phyloP scores from a whole-genome alignment of 257 asterid genomes.

The Schizonepeta tenuifolia region DNA sequence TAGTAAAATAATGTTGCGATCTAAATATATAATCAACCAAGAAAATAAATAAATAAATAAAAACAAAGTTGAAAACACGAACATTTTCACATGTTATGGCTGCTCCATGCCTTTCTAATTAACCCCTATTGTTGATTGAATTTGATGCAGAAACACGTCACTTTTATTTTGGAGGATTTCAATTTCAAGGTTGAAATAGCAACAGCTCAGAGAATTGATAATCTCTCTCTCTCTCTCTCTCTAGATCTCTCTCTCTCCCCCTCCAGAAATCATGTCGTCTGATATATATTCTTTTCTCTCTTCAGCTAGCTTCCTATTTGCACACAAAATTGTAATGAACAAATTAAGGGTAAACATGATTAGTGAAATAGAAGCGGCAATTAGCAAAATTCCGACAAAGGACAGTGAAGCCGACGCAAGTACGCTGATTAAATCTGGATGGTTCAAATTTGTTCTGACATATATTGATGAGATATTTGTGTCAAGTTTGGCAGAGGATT shows the following conservation, averaged over 20 bases:
- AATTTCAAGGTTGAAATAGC: not conserved
- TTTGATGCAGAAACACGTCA: constrained; percentile 7
- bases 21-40: not conserved
- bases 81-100: constrained; percentile 17
- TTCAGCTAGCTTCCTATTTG: not conserved
- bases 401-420: not conserved
- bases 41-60: not conserved
- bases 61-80: not conserved
- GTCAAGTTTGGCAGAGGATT: constrained; percentile 26
- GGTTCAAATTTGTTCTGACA: not conserved
- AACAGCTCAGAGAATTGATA: not conserved
- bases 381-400: not conserved
- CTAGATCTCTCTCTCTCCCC: too few species aligned
- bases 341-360: not conserved
- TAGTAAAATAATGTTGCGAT: not conserved
- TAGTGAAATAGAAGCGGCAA: not conserved
- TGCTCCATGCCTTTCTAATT: not conserved
- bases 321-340: not conserved
- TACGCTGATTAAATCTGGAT: not conserved
- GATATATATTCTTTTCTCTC: not conserved
- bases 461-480: constrained; percentile 24
- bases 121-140: not conserved
- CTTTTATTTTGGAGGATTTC: constrained; percentile 7
- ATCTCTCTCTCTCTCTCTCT: not conserved
- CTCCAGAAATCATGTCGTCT: not conserved